Evolutionary conservation across 2,329 filamentous ascomycete genomes (phyloP), one percentile per base, ranked within the genome.

Genomic region (Botrytis cinerea): DNA sequence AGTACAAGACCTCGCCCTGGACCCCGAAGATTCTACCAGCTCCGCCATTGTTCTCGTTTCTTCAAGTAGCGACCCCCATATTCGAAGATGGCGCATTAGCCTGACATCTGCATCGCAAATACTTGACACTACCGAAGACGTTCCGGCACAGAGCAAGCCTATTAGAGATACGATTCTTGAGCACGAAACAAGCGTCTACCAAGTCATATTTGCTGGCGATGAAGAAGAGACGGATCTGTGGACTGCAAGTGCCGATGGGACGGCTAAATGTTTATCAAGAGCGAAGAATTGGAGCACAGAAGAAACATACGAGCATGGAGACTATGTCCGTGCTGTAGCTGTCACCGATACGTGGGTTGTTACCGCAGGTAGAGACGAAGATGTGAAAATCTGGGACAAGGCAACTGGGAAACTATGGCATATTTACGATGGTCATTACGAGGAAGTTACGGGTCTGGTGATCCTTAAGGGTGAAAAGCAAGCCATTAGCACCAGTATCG

Each of bases 221-320:
- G 84, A 85, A 9, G 84, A 83, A 48, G 89, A 90, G 10, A 87
- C 88, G 20, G 90, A 88, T 46, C 93, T 98, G 78, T 98, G 94
- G 94, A 98, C 95, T 12, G 92, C 95, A 9, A 97, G 94, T 74
- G 94, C 94, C 7, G 96, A 99, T 81, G 96, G 94, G 78, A 94
- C 92, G 0, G 90, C 90, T 2, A 96, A 95, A 81, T 95, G 93
- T 78, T 86, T 98, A 14, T 87, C 91, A 1, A 87, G 94, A 70
- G 84, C 86, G 38, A 89, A 88, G 63, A 86, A 86, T 28, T 98
- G 94, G 86, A 88, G 87, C 63, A 83, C 88, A 5, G 93, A 95
- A 74, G 91, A 95, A 72, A 87, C 84, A 1, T 88, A 97, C 74
- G 83, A 86, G 72, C 96, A 99, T 81, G 93, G 94, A 2, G 94